Evolutionary conservation across 257 asterid species (phyloP), one percentile per base, ranked within the genome.

Genomic region (Ehretia macrophylla): DNA sequence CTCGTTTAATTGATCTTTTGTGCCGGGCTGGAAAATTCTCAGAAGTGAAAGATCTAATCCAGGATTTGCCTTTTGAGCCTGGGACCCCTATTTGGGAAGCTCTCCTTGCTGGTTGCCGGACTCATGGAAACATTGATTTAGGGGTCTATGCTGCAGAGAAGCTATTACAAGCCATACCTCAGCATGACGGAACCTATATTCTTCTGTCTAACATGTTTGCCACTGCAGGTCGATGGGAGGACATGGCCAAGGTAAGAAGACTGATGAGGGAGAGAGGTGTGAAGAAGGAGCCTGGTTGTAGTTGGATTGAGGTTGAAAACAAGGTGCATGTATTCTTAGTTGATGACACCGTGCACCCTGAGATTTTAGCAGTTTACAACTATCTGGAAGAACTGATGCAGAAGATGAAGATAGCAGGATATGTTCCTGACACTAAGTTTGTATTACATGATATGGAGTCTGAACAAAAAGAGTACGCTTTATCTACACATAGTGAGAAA

Each of bases 401-500:
- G 54, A 67, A 72, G 65, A 81, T 32, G 8, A 75, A 53, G 58
- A 55, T 60, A 64, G 76, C 78, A 5, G 81, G 83, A 0, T 80
- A 80, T 18, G 63, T 73, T 10, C 75, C 83, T 4, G 80, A 80
- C 55, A 71, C 76, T 1, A 64, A 72, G 50, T 73, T 53, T 49
- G 80, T 73, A 0, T 73, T 73, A 5, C 83, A 76, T 32, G 83
- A 76, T 62, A 27, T 68, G 19, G 83, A 77, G 8, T 54, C 39
- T 21, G 83, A 77, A 58, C 75, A 71, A 5, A 77, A 78, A 52
- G 87, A 72, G 64, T 66, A 39, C 45, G 82, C 84, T 1, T 68
- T 77, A 52, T 77, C 70, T 51, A 40, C 64, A 59, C 87, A 81
- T 64, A 78, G 87, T 52, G 82, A 78, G 54, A 69, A 77, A 55